phyloP scores from a whole-genome alignment of 2,329 filamentous ascomycete species.

The Clonostachys solani region DNA sequence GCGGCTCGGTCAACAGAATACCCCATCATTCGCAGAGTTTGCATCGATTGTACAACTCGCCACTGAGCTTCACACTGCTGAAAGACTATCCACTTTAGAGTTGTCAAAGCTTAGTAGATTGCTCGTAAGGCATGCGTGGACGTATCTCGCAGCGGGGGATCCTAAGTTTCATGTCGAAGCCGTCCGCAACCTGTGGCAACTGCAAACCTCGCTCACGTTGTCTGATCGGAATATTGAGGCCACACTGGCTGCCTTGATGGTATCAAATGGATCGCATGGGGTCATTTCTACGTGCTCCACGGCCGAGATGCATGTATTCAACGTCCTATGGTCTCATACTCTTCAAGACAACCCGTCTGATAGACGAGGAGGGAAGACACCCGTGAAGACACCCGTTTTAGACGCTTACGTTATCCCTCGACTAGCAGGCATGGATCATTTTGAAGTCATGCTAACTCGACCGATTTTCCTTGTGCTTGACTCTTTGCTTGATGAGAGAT shows the following conservation, averaged over 20 bases:
- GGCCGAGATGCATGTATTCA: constrained; percentile 66
- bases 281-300: constrained; percentile 25
- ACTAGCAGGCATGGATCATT: constrained; percentile 55
- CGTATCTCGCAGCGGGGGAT: constrained; percentile 71
- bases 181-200: constrained; percentile 78
- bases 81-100: constrained; percentile 45
- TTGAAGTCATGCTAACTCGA: constrained; percentile 71
- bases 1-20: constrained; percentile 31
- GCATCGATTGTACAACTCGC: constrained; percentile 55
- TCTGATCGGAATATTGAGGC: constrained; percentile 75
- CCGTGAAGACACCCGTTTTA: constrained; percentile 32
- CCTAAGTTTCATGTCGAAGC: constrained; percentile 96
- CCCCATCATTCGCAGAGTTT: constrained; percentile 48
- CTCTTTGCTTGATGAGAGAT: constrained; percentile 66
- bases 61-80: constrained; percentile 49
- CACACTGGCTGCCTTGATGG: constrained; percentile 66
- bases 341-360: constrained; percentile 55
- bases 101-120: constrained; percentile 60
- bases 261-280: constrained; percentile 23
- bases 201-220: constrained; percentile 68
- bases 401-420: constrained; percentile 28
- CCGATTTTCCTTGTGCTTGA: constrained; percentile 82
- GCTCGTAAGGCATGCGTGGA: constrained; percentile 73
- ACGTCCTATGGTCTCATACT: constrained; percentile 79
- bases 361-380: constrained; percentile 42